These are phyloP conservation scores for Phytophthora europaea DNA, from an alignment of 352 stramenopile species.

Conservation along the genomic window DNA sequence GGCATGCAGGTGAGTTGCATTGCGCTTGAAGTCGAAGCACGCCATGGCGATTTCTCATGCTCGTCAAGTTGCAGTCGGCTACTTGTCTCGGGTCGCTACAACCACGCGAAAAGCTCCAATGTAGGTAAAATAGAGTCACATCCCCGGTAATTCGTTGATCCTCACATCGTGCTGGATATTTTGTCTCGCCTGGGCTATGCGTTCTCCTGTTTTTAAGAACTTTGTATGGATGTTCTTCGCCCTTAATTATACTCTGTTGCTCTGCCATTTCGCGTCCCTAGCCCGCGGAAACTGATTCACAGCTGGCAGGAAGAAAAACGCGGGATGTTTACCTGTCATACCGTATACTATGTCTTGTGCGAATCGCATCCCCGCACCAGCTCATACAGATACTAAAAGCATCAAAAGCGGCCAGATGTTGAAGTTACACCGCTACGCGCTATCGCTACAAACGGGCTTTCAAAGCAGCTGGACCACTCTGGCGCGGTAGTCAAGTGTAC, in stretches of 20 bases:
- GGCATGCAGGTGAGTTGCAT: not conserved
- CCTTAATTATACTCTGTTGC: conserved; percentile 2
- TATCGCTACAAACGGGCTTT: conserved; percentile 13
- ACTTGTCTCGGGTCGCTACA: conserved; percentile 27
- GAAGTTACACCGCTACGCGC: not conserved
- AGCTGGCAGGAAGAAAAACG: conserved; percentile 39
- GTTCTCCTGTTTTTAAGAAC: not conserved
- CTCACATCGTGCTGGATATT: conserved; percentile 7
- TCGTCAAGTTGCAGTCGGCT: conserved; percentile 18
- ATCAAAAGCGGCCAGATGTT: not conserved
- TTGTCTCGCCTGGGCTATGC: conserved; percentile 1
- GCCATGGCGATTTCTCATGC: conserved; percentile 34
- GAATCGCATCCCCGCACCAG: not conserved
- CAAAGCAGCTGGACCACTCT: not conserved
- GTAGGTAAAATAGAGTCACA: not conserved
- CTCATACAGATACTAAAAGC: not conserved
- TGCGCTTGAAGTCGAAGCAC: conserved; percentile 21
- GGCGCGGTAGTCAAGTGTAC: conserved; percentile 9
- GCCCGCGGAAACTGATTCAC: conserved; percentile 27
- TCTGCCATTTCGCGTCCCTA: conserved; percentile 3
- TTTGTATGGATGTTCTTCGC: not conserved
- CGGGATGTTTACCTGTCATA: conserved; percentile 13
- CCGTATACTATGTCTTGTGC: conserved; percentile 5
- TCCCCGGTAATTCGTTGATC: not conserved
- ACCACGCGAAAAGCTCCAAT: conserved; percentile 24